Evolutionary conservation across 371 early-diverging fungal genomes (phyloP), one percentile per base, ranked within the genome.

Genomic region (Lichtheimia hyalospora): DNA sequence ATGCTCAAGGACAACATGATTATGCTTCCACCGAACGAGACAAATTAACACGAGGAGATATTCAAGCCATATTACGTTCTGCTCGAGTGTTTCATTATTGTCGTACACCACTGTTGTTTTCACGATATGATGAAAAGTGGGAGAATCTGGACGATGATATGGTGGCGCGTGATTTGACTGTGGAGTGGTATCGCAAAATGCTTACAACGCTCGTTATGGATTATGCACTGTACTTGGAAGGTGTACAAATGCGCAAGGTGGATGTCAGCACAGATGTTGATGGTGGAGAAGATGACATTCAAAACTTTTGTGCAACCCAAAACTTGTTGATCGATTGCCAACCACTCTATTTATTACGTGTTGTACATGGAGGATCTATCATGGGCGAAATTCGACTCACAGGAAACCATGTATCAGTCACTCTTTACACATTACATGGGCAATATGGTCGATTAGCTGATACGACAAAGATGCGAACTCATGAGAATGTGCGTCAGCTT

Each of bases 351-450:
- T 66, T 90, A 43, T 73, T 85, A 41, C 85, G 85, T 27, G 77
- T 81, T 0, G 78, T 89, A 23, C 79, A 77, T 49, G 84, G 83
- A 2, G 91, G 90, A 6, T 85, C 87, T 0, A 80, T 93, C 41
- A 84, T 93, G 66, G 84, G 89, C 27, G 90, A 93, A 68, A 74
- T 91, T 5, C 74, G 90, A 5, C 66, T 92, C 3, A 88, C 90
- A 23, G 82, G 85, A 4, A 75, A 79, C 28, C 89, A 88, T 73
- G 84, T 87, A 1, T 88, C 87, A 41, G 86, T 92, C 0, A 90
- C 89, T 12, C 56, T 92, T 18, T 93, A 89, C 52, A 89, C 87
- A 12, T 61, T 93, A 12, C 84, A 87, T 57, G 69, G 84, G 21
- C 79, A 79, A 23, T 84, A 84, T 59, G 86, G 86, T 2, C 66